A percentile compares a stretch with the other conserved stretches of the same genome.
phyloP scores from a whole-genome alignment of 2,329 filamentous ascomycete species.

The Fusarium tuaranense region DNA sequence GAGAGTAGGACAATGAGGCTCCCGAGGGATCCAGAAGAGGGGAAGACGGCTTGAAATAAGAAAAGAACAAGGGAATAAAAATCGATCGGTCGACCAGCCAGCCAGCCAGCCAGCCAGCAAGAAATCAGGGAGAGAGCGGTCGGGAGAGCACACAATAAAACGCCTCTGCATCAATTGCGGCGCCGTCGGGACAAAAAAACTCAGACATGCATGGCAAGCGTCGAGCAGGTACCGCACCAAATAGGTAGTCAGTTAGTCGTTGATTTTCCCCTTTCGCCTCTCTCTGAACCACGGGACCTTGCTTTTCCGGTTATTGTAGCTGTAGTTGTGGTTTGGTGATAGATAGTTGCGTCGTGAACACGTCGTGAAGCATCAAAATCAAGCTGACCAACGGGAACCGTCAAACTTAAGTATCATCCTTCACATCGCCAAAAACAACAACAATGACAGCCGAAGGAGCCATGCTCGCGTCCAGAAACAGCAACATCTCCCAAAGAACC shows the following conservation, averaged over 20 bases:
- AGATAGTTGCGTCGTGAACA: background rate
- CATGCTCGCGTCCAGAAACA: slow-evolving; percentile 4
- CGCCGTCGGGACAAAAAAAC: slow-evolving; percentile 9
- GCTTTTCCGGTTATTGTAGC: background rate
- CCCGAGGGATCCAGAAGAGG: background rate
- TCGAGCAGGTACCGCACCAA: background rate
- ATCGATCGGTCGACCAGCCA: background rate
- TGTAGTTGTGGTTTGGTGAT: background rate
- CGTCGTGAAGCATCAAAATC: slow-evolving; percentile 10
- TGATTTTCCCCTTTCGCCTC: background rate
- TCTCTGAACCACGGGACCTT: background rate
- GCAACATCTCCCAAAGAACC: slow-evolving; percentile 25
- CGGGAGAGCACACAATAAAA: slow-evolving; percentile 16
- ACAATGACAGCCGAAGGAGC: slow-evolving; percentile 2
- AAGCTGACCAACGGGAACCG: slow-evolving; percentile 6
- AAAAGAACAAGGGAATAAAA: background rate
- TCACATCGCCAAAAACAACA: background rate
- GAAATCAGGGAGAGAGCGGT: slow-evolving; percentile 23
- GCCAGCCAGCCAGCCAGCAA: background rate
- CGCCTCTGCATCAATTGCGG: slow-evolving; percentile 27
- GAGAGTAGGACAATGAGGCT: slow-evolving; percentile 28
- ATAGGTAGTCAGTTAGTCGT: background rate
- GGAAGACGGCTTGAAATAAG: slow-evolving; percentile 14
- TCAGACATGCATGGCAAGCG: slow-evolving; percentile 29
- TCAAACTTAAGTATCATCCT: slow-evolving; percentile 23